phyloP scores from a whole-genome alignment of 306 rosid species.

The Quercus engelmannii region DNA sequence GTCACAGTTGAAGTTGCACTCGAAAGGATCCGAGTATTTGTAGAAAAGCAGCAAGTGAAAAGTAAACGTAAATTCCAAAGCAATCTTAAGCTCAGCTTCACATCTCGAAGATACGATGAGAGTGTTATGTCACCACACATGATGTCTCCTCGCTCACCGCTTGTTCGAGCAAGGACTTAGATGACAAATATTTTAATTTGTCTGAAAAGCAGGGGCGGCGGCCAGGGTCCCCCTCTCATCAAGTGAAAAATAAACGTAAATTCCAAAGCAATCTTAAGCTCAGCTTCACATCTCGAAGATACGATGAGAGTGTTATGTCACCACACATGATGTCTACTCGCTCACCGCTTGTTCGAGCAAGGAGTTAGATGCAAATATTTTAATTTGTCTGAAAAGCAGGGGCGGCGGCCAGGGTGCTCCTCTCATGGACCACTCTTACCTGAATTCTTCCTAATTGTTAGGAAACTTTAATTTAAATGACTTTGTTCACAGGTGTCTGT shows the following conservation, averaged over 20 bases:
- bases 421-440: too few species aligned
- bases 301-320: slow-evolving; percentile 54
- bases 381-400: too few species aligned
- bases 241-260: slow-evolving; percentile 25
- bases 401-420: too few species aligned
- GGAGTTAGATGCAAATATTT: neutral
- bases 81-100: slow-evolving; percentile 51
- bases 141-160: slow-evolving; percentile 79
- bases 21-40: slow-evolving; percentile 51
- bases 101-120: slow-evolving; percentile 47
- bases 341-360: slow-evolving; percentile 70
- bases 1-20: slow-evolving; percentile 62
- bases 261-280: slow-evolving; percentile 43
- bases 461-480: too few species aligned
- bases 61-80: slow-evolving; percentile 28
- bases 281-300: slow-evolving; percentile 43
- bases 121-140: slow-evolving; percentile 48
- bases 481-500: too few species aligned
- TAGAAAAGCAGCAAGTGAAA: slow-evolving; percentile 23
- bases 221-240: too few species aligned
- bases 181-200: neutral
- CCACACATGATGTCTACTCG: slow-evolving; percentile 64
- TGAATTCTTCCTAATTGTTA: too few species aligned
- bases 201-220: too few species aligned
- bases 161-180: slow-evolving; percentile 42